These are phyloP conservation scores for Globisporangium spiculum DNA, from an alignment of 352 stramenopile genomes.

Conservation along the genomic window DNA sequence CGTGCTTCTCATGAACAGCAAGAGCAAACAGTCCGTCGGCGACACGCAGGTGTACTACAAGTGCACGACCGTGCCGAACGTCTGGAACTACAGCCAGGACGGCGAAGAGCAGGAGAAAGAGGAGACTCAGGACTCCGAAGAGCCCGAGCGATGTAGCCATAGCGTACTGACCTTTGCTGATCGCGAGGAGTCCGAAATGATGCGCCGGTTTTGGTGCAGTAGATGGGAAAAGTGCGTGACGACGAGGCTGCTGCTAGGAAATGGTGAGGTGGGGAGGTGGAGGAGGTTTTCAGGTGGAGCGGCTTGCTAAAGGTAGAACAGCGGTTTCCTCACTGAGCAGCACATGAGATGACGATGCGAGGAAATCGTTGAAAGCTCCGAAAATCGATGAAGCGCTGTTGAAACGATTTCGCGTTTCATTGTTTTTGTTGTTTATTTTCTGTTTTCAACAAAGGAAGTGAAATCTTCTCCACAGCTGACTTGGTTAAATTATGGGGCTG, in stretches of 20 bases:
- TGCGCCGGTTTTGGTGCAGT: background rate
- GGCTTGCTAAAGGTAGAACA: background rate
- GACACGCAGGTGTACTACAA: background rate
- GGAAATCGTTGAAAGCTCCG: too few relatives aligned
- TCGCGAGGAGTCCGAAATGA: background rate
- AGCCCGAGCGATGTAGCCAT: background rate
- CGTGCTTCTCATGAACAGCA: background rate
- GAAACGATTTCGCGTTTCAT: too few relatives aligned
- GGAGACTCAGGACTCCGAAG: background rate
- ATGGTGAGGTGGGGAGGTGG: background rate
- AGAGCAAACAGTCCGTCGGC: background rate
- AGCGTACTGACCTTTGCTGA: background rate
- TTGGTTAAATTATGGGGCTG: too few relatives aligned
- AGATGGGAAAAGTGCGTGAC: background rate
- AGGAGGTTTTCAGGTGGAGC: background rate
- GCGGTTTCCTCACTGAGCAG: background rate
- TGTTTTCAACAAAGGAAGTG: too few relatives aligned
- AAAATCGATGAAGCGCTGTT: too few relatives aligned
- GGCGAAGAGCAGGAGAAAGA: background rate
- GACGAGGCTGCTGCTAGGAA: background rate
- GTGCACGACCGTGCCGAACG: background rate
- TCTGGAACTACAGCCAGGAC: background rate
- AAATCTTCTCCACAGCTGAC: too few relatives aligned
- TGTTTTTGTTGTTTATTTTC: too few relatives aligned
- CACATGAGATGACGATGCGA: background rate